Conservation (phyloP, 2,329 filamentous ascomycete genomes). For the Dactylellina drechsleri region DNA sequence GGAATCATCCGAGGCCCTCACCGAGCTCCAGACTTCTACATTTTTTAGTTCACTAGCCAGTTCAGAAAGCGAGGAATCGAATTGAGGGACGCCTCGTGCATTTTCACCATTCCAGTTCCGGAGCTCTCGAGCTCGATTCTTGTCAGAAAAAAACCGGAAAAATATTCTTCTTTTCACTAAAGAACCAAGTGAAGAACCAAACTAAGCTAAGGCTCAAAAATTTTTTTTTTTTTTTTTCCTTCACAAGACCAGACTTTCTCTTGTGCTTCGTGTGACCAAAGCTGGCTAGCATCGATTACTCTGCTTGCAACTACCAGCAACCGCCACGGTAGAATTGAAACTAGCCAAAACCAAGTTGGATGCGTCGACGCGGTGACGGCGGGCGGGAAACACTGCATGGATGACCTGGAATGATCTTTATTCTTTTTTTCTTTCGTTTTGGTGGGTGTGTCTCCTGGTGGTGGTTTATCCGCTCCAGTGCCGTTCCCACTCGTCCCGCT, state of each 20-base stretch:
- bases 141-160: no score
- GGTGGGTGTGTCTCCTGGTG: no score
- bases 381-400: slow-evolving; percentile 7
- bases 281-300: slow-evolving; percentile 14
- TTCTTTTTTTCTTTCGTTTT: no score
- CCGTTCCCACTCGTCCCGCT: slow-evolving; percentile 16
- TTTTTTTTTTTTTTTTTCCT: no score
- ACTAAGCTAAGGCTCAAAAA: not conserved
- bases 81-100: not conserved
- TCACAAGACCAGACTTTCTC: no score
- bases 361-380: not conserved
- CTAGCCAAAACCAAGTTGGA: not conserved
- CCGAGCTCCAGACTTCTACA: slow-evolving; percentile 1
- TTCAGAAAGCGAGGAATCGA: not conserved
- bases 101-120: slow-evolving; percentile 11
- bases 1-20: not conserved
- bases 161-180: no score
- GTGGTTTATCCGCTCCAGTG: slow-evolving; percentile 5
- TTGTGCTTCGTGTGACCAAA: slow-evolving; percentile 15
- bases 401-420: slow-evolving; percentile 11
- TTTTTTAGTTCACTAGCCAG: not conserved
- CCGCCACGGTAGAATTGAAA: not conserved
- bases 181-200: no score
- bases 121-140: slow-evolving; percentile 18
- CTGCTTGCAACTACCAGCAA: slow-evolving; percentile 9